phyloP scores from a whole-genome alignment of 495 filamentous ascomycete genomes.

The Glutinoglossum americanum region DNA sequence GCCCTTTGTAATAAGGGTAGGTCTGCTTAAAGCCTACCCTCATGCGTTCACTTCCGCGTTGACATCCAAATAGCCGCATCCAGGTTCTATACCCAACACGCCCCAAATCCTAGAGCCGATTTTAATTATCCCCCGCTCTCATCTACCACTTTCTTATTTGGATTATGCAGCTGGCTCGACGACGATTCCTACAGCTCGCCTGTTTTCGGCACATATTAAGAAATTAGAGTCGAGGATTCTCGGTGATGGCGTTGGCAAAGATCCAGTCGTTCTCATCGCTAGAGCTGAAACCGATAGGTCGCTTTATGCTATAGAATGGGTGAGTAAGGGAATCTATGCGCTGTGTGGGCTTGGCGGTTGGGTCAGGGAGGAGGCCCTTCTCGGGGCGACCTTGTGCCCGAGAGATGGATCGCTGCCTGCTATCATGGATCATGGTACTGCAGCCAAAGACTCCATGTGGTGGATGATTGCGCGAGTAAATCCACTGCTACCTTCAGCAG shows the following conservation, averaged over 20 bases:
- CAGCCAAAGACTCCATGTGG: not conserved
- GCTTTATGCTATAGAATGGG: constrained; percentile 53
- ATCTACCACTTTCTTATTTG: not conserved
- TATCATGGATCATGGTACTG: constrained; percentile 11
- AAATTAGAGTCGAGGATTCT: not conserved
- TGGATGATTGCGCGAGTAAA: not conserved
- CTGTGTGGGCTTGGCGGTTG: constrained; percentile 46
- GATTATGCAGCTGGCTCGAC: not conserved
- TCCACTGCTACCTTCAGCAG: not conserved
- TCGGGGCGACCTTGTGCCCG: not conserved
- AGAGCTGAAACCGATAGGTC: constrained; percentile 33
- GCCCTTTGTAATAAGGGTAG: not conserved
- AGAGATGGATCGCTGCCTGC: not conserved
- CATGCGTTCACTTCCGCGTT: not conserved
- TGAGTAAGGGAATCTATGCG: constrained; percentile 41
- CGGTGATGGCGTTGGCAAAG: not conserved
- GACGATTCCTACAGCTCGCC: not conserved
- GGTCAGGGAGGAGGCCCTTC: constrained; percentile 29
- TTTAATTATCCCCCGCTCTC: not conserved
- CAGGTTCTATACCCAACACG: not conserved
- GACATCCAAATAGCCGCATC: not conserved
- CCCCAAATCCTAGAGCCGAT: not conserved
- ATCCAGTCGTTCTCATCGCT: constrained; percentile 36
- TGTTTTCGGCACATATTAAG: constrained; percentile 1
- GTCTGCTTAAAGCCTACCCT: not conserved